phyloP scores from a whole-genome alignment of 257 asterid species.

The Capsicum chinense region DNA sequence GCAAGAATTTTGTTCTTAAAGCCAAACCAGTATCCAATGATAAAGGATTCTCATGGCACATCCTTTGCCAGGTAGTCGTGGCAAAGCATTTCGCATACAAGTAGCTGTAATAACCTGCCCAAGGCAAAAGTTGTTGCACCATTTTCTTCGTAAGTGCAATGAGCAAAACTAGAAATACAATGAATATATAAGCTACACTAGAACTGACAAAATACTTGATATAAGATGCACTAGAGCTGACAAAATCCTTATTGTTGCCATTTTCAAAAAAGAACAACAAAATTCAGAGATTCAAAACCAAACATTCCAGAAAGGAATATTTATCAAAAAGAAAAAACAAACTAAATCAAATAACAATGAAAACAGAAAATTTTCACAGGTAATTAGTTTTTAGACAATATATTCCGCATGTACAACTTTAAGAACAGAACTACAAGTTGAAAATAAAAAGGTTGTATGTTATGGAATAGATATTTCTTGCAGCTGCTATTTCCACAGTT shows the following conservation, averaged over 20 bases:
- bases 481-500: constrained; percentile 16
- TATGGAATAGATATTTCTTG: constrained; percentile 1
- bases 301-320: background rate
- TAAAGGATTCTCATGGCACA: constrained; percentile 75
- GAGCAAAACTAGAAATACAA: background rate
- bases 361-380: background rate
- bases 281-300: background rate
- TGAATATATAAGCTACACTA: background rate
- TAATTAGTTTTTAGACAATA: background rate
- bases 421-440: background rate
- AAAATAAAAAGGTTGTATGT: background rate
- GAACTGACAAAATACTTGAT: background rate
- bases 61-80: constrained; percentile 78
- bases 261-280: background rate
- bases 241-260: background rate
- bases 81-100: constrained; percentile 93
- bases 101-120: constrained; percentile 91
- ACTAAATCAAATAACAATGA: background rate
- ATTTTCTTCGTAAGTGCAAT: background rate
- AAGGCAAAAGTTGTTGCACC: constrained; percentile 8
- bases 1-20: constrained; percentile 72
- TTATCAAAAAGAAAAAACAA: background rate
- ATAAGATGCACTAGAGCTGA: background rate
- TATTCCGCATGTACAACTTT: background rate
- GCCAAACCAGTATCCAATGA: constrained; percentile 79